Evolutionary conservation across 352 stramenopile genomes (phyloP).

Genomic region (Phytopythium vexans): DNA sequence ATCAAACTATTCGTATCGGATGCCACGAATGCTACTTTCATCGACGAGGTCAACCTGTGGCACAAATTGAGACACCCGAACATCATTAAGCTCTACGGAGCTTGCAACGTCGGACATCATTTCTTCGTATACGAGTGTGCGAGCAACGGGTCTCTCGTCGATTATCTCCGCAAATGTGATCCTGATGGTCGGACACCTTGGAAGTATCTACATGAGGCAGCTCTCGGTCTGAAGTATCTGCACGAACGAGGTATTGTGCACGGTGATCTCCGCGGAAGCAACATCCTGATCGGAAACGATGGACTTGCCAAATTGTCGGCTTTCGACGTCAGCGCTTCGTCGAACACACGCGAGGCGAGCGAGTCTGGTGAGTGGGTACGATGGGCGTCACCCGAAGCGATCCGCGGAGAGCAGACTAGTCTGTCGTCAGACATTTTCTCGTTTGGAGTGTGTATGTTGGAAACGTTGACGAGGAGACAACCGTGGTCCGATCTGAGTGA

Average conservation of each 20-base stretch:
- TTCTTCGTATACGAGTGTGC: conserved; percentile 15
- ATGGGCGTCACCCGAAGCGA: not conserved
- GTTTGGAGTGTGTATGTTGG: not conserved
- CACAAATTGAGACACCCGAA: conserved; percentile 14
- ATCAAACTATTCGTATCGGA: conserved; percentile 1
- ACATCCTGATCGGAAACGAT: conserved; percentile 22
- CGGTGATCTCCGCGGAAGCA: conserved; percentile 23
- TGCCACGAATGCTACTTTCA: not conserved
- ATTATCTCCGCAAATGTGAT: not conserved
- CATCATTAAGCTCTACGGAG: conserved; percentile 17
- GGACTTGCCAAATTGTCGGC: conserved; percentile 19
- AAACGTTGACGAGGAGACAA: not conserved
- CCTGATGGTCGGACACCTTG: not conserved
- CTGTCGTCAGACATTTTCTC: not conserved
- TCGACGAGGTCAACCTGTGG: not conserved
- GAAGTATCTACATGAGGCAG: conserved; percentile 9
- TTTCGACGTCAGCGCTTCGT: conserved; percentile 15
- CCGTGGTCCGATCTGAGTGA: not conserved
- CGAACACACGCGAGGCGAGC: not conserved
- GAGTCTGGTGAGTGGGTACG: not conserved
- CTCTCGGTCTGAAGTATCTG: conserved; percentile 9
- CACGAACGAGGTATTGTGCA: conserved; percentile 13
- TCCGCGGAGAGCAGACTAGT: not conserved
- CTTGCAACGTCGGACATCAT: conserved; percentile 5
- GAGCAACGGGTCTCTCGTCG: conserved; percentile 3